Base-by-base conservation (phyloP, 768 basidiomycete species). In the Galerina sulciceps region DNA sequence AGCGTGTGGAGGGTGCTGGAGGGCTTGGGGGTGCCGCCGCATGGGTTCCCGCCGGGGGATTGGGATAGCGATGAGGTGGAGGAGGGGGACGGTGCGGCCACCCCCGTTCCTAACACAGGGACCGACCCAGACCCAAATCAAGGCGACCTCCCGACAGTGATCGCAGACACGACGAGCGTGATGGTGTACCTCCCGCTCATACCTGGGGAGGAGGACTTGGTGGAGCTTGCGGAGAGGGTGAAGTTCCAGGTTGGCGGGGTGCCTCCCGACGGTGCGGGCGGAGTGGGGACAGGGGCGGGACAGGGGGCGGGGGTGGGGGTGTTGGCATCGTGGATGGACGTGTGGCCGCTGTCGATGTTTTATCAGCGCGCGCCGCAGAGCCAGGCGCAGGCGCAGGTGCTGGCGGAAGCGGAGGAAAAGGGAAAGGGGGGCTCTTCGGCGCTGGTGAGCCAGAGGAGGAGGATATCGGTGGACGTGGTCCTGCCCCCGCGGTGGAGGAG, bases 171-270 rank as follows among this genome's bases (percentile, higher is more conserved):
- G 35, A 74, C 76, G 58, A 81, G 76, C 50, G 66, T 79, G 54
- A 90, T 93, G 90, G 76, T 93, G 65, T 91, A 89, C 65, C 86
- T 83, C 1, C 91, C 91, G 0, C 75, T 93, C 44, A 73, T 86
- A 22, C 90, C 89, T 1, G 76, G 76, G 23, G 77, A 75, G 8
- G 77, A 78, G 8, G 86, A 87, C 3, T 73, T 86, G 15, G 86
- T 91, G 36, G 88, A 90, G 68, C 75, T 91, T 10, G 90, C 89
- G 1, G 81, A 83, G 23, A 80, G 73, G 1, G 66, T 74, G 4
- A 66, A 65, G 2, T 56, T 74, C 17, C 50, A 56, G 11, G 57
- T 58, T 1, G 65, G 26, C 1, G 26, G 26, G 4, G 1, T 31
- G 26, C 26, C 2, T 31, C n/a, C n/a, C n/a, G n/a, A n/a, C n/a